Conservation (phyloP, 2,329 filamentous ascomycete genomes). For the Pyrenophora seminiperda region DNA sequence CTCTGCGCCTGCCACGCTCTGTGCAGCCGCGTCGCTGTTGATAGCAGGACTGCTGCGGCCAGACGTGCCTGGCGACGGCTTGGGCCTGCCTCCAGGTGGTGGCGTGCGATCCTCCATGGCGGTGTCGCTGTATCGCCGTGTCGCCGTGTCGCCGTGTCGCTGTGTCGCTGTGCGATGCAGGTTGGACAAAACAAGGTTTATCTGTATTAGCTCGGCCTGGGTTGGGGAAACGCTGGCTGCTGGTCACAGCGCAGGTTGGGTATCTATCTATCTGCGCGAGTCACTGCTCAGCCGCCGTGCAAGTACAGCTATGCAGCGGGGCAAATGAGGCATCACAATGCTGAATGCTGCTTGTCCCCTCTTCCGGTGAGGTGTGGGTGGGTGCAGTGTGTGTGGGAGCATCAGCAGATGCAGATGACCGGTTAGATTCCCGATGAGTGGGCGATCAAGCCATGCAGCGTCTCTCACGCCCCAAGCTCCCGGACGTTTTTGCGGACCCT, state of each 20-base stretch:
- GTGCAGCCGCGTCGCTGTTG: constrained; percentile 28
- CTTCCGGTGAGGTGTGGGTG: constrained; percentile 23
- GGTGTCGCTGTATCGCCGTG: too few relatives aligned
- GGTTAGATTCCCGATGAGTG: constrained; percentile 8
- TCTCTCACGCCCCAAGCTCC: constrained; percentile 9
- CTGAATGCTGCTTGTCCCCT: constrained; percentile 14
- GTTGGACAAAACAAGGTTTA: not conserved
- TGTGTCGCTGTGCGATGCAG: constrained; percentile 14
- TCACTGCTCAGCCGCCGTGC: constrained; percentile 21
- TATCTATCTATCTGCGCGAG: constrained; percentile 22
- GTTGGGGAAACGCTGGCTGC: constrained; percentile 6
- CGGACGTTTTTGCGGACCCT: constrained; percentile 12
- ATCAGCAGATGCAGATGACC: constrained; percentile 39
- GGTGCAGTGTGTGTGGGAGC: too few relatives aligned
- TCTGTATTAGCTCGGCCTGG: constrained; percentile 10
- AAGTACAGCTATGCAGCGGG: constrained; percentile 4
- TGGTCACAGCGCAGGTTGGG: constrained; percentile 14
- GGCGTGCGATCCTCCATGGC: constrained; percentile 41
- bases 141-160: constrained; percentile 14
- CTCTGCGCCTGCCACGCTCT: constrained; percentile 29
- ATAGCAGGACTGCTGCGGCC: constrained; percentile 35
- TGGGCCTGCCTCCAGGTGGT: constrained; percentile 30
- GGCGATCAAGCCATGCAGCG: constrained; percentile 18
- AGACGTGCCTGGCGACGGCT: constrained; percentile 29
- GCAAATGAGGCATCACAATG: constrained; percentile 14